These are phyloP conservation scores for Xylaria sp. DNA, from an alignment of 2,329 filamentous ascomycete species.

Conservation along the genomic window DNA sequence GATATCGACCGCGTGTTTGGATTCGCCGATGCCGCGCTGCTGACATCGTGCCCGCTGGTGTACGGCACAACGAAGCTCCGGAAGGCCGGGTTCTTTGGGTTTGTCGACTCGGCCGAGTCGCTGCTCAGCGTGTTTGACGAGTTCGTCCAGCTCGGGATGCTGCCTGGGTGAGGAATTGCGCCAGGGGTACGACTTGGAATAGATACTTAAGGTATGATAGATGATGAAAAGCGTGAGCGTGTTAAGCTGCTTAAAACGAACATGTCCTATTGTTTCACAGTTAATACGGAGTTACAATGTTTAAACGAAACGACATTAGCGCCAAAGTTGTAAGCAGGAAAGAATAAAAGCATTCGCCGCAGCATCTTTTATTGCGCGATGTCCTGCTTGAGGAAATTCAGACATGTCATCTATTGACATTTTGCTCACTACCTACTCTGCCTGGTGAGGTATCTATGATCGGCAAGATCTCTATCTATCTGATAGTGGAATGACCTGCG, in stretches of 20 bases:
- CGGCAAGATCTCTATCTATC: constrained; percentile 1
- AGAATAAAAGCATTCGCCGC: too few relatives aligned
- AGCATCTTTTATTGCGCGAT: too few relatives aligned
- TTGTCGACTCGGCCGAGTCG: constrained; percentile 37
- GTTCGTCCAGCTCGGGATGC: constrained; percentile 20
- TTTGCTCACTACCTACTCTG: constrained; percentile 12
- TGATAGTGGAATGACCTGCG: neutral
- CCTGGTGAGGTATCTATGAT: constrained; percentile 9
- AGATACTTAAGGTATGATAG: neutral
- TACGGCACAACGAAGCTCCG: constrained; percentile 36
- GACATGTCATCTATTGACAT: neutral
- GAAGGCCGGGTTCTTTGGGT: constrained; percentile 39
- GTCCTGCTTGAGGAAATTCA: neutral
- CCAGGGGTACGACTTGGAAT: too few relatives aligned
- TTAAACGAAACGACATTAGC: too few relatives aligned
- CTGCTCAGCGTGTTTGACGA: constrained; percentile 26
- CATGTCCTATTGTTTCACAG: too few relatives aligned
- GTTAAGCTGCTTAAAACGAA: too few relatives aligned
- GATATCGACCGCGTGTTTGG: constrained; percentile 49
- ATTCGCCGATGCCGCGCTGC: constrained; percentile 42
- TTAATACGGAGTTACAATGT: too few relatives aligned
- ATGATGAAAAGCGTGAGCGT: too few relatives aligned
- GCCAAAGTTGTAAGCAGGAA: too few relatives aligned
- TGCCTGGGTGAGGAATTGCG: constrained; percentile 1
- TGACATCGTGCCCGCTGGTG: constrained; percentile 34